phyloP scores from a whole-genome alignment of 2,329 filamentous ascomycete genomes.

The Sarocladiaceae sp. region DNA sequence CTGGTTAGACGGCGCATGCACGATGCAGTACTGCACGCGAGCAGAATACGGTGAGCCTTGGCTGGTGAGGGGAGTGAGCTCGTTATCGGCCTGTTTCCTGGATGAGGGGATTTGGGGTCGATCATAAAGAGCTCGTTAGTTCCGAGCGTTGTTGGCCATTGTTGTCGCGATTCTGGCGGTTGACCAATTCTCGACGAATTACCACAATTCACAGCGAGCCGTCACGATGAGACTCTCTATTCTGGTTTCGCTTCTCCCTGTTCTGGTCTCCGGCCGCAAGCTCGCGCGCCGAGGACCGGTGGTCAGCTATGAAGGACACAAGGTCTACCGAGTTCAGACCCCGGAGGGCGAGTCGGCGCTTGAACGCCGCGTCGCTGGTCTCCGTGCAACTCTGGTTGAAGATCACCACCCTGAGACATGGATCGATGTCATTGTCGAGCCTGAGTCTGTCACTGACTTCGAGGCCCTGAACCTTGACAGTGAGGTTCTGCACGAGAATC shows the following conservation, averaged over 20 bases:
- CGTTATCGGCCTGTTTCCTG: too few species aligned
- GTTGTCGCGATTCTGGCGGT: not conserved
- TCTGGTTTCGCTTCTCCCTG: not conserved
- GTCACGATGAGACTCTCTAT: not conserved
- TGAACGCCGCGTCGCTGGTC: not conserved
- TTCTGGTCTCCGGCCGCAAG: not conserved
- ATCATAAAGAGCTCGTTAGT: not conserved
- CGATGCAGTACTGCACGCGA: too few species aligned
- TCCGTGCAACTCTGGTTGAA: not conserved
- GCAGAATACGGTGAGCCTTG: not conserved
- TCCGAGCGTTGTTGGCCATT: not conserved
- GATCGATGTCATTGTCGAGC: not conserved
- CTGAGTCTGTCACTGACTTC: not conserved
- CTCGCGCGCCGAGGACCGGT: not conserved
- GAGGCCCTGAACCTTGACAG: not conserved
- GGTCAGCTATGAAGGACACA: conserved; percentile 5
- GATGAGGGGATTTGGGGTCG: not conserved
- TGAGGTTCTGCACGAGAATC: not conserved
- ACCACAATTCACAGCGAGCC: not conserved
- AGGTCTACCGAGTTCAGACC: not conserved
- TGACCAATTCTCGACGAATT: not conserved
- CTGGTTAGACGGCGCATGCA: too few species aligned
- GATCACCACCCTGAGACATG: conserved; percentile 3
- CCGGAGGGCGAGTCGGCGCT: not conserved
- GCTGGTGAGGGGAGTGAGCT: not conserved